Evolutionary conservation across 1,284 basidiomycete genomes (phyloP), one percentile per base, ranked within the genome.

Genomic region (Papiliotrema terrestris): DNA sequence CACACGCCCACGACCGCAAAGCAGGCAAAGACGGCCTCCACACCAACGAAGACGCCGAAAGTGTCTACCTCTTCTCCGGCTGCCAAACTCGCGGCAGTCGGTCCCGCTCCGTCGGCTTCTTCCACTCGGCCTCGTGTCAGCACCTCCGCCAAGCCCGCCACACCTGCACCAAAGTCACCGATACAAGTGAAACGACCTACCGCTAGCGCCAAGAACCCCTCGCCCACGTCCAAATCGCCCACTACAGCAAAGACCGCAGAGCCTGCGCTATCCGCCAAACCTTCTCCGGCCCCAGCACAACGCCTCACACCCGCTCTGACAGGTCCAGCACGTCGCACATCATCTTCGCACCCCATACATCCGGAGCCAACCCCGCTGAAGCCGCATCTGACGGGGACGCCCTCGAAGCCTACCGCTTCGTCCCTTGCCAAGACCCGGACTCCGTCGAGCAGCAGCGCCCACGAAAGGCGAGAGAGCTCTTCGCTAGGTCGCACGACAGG

Each of bases 301-400:
- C 52, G 53, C 52, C 51, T 47, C 39, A 32, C 57, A 55, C 65
- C 65, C 2, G 52, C 58, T 3, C 42, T 52, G 23, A 67, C 67
- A 8, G 65, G 67, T 35, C 62, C 54, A 29, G n/a, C 44, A 17
- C 45, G 26, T n/a, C 52, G 32, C 11, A 19, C 37, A 1, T 36
- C 52, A 22, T 15, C 46, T 29, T 35, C 35, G 29, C 45, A 37
- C 3, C 13, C 45, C 13, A 5, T 35, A 13, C 15, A 42, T 38
- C 13, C n/a, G n/a, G 52, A 44, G 2, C 37, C 38, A 1, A 54
- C 59, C 23, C 68, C 68, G 4, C 60, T 71, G 13, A 59, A 55
- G 49, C 63, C 68, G 4, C 68, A 68, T 11, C 39, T 68, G 4
- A 71, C 67, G 2, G 68, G 68, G 2, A 68, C 68, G 11, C 68